phyloP scores from a whole-genome alignment of 768 basidiomycete genomes.

The Suillus spraguei region DNA sequence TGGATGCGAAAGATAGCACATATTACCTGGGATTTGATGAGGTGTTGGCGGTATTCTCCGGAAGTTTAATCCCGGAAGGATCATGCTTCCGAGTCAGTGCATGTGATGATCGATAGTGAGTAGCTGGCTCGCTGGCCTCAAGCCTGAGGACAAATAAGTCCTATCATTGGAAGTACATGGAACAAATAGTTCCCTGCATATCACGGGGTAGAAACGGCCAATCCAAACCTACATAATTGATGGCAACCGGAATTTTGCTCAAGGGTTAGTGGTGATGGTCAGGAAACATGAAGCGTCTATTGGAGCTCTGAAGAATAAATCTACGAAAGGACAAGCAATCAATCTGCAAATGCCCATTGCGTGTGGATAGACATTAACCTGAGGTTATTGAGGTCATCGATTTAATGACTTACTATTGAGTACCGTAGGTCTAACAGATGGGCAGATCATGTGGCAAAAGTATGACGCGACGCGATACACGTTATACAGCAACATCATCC shows the following conservation, averaged over 20 bases:
- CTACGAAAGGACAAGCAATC: neutral
- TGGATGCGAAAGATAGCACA: neutral
- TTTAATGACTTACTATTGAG: neutral
- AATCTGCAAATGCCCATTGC: neutral
- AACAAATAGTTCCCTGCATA: too few species aligned
- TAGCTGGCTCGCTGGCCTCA: neutral
- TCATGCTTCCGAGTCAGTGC: neutral
- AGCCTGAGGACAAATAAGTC: neutral
- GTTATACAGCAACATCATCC: conserved; percentile 26
- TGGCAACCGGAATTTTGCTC: neutral
- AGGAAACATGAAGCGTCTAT: neutral
- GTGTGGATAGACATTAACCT: neutral
- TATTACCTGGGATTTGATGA: neutral
- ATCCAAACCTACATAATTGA: neutral
- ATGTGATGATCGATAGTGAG: neutral
- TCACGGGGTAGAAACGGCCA: too few species aligned
- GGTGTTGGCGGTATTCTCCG: neutral
- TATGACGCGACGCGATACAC: too few species aligned
- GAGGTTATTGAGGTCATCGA: neutral
- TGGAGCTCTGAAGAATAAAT: neutral
- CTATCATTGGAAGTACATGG: neutral
- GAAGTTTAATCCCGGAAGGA: neutral
- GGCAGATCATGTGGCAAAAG: neutral
- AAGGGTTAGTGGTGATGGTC: neutral
- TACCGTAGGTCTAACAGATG: neutral